phyloP scores from a whole-genome alignment of 352 stramenopile species.

The Phytophthora kernoviae region DNA sequence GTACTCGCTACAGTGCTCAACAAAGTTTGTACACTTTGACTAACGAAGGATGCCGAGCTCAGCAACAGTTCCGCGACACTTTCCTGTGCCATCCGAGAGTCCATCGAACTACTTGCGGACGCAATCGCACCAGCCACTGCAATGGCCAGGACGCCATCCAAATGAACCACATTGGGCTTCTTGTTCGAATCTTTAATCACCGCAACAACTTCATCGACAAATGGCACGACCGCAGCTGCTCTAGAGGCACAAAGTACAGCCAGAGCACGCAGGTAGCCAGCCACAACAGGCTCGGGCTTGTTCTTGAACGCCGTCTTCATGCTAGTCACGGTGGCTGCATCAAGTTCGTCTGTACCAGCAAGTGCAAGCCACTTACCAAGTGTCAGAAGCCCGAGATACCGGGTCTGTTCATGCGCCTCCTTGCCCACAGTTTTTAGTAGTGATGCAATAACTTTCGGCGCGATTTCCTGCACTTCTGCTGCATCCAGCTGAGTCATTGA shows the following conservation, averaged over 20 bases:
- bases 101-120: constrained; percentile 60
- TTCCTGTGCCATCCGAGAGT: constrained; percentile 59
- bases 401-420: constrained; percentile 85
- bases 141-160: constrained; percentile 81
- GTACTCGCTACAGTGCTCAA: constrained; percentile 35
- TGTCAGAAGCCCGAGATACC: constrained; percentile 68
- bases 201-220: constrained; percentile 57
- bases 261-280: constrained; percentile 66
- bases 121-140: constrained; percentile 63
- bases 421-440: constrained; percentile 81
- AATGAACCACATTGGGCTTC: constrained; percentile 72
- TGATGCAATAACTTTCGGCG: constrained; percentile 44
- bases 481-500: constrained; percentile 33
- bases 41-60: constrained; percentile 55
- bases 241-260: constrained; percentile 47
- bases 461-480: constrained; percentile 47
- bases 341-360: constrained; percentile 50
- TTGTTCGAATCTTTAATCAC: constrained; percentile 76
- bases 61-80: constrained; percentile 52
- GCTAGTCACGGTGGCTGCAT: constrained; percentile 38
- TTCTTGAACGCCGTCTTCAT: constrained; percentile 67
- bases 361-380: constrained; percentile 80
- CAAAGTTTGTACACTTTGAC: constrained; percentile 47
- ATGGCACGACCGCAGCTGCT: constrained; percentile 31
- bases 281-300: constrained; percentile 75